Base-by-base conservation (phyloP, 73 alveolate species). In the Urostyla sp. region DNA sequence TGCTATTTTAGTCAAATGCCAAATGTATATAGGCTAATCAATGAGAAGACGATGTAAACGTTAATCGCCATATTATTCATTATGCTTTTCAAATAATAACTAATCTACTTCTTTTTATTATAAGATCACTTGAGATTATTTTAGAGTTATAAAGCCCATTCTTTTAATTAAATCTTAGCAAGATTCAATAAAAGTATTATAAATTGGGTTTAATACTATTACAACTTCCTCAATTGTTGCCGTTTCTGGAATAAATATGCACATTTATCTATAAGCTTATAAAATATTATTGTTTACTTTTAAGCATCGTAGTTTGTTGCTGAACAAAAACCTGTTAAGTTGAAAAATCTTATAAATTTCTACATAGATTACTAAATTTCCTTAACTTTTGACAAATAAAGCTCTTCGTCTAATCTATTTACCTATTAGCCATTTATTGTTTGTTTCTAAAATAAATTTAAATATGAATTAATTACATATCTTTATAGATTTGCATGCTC, bases 231-330 rank as follows among this genome's bases (percentile, higher is more conserved):
- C 80, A 13, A 80, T 80, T 2, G 54, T 26, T 2, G 66, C 73
- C 16, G 67, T 37, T 51, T 66, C 79, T 15, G 90, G 90, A 60
- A 80, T 60, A 32, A 80, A 50, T 16, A 80, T 52, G 27, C 77
- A 67, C 54, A 35, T 32, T 46, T 54, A 48, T 37, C 52, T 80
- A 34, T 59, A 26, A 4, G 90, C 90, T 1, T 23, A 11, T 16
- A n/a, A 32, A 80, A 50, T 16, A 80, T 52, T 23, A 66, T 48
- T 45, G 26, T 32, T 46, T 54, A 48, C 44, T 67, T 80, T 37
- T 59, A 26, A 4, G 90, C 90, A 1, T 63, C 79, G 21, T 66
- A 35, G 8, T 7, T 45, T 4, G 27, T 21, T 20, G 66, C 52
- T 5, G 80, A 1, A n/a, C 77, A 60, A 13, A 58, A 75, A 11